Evolutionary conservation across 768 basidiomycete genomes (phyloP), one percentile per base, ranked within the genome.

Genomic region (Tremella mesenterica): DNA sequence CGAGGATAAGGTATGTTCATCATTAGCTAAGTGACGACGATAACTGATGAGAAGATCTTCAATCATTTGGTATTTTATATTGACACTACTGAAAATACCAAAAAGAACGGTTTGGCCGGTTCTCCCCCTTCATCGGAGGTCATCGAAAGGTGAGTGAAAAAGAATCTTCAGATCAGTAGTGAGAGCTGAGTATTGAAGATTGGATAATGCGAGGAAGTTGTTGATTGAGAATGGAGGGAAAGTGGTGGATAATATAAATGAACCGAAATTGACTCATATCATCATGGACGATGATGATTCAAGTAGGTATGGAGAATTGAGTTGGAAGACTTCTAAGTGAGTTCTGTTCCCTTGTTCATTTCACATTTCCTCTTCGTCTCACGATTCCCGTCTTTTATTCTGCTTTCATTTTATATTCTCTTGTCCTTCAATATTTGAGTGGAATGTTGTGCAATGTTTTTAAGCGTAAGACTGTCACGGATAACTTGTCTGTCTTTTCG

Each of bases 51-150:
- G 2, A 46, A 71, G 57, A 87, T 92, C 48, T 93, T 95, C 75
- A 82, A 72, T 61, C 88, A 95, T 74, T 71, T 92, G 85, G 83
- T 81, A 60, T 92, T 93, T 73, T 96, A 95, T 73, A 77, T 97
- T 31, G 92, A 97, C 70, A 81, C 86, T 2, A 79, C 83, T 0
- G 77, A 77, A 20, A 89, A 89, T 62, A 88, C 91, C 0, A 72
- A 69, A 7, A 75, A 77, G 67, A 79, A 88, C 57, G 81, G 78
- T 9, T 81, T 93, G 78, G 43, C 27, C 2, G 56, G 2, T 76
- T 84, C 29, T 80, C 80, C 47, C 68, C 79, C 44, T 80, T 79
- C 69, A 63, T 80, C 36, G n/a, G 46, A 43, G 14, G 54, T 48
- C 5, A 80, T 80, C 63, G 73, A 74, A 25, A 78, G 77, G 88